phyloP scores from a whole-genome alignment of 2,329 filamentous ascomycete genomes.

The Xylaria sp. region DNA sequence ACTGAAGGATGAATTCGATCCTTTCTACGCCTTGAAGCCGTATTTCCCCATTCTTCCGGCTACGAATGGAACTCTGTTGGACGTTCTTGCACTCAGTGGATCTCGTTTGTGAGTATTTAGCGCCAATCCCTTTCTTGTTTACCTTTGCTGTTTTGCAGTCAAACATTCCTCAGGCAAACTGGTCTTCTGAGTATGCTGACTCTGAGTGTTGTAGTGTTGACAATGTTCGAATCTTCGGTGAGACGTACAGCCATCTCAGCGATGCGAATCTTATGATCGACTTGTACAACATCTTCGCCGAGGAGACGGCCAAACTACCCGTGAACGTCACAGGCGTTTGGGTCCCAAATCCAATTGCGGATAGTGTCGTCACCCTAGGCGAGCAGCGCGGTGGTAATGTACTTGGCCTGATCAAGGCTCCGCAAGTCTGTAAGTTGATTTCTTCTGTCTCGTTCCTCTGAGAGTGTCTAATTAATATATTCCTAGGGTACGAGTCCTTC shows the following conservation, averaged over 20 bases:
- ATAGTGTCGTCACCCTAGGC: slow-evolving; percentile 18
- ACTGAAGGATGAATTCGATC: slow-evolving; percentile 5
- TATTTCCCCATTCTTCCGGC: slow-evolving; percentile 13
- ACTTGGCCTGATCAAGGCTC: slow-evolving; percentile 15
- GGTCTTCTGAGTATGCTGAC: not conserved
- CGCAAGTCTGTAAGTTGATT: slow-evolving; percentile 21
- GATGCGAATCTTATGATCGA: slow-evolving; percentile 18
- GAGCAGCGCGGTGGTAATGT: slow-evolving; percentile 22
- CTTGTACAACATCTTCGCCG: slow-evolving; percentile 17
- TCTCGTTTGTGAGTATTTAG: slow-evolving; percentile 12
- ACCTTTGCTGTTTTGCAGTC: no score
- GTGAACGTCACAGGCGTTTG: slow-evolving; percentile 16
- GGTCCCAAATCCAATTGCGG: slow-evolving; percentile 22
- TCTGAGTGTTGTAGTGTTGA: not conserved
- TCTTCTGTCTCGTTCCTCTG: not conserved
- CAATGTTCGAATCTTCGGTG: slow-evolving; percentile 2
- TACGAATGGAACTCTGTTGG: slow-evolving; percentile 17
- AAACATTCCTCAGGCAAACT: no score
- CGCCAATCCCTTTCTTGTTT: not conserved
- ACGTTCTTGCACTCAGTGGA: slow-evolving; percentile 16
- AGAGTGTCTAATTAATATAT: not conserved
- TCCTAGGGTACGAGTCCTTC: slow-evolving; percentile 23
- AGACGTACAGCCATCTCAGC: slow-evolving; percentile 17
- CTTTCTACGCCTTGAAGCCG: slow-evolving; percentile 19
- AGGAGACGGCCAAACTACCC: slow-evolving; percentile 20